These are phyloP conservation scores for Perkinsus olseni DNA, from an alignment of 169 alveolate species.

Conservation along the genomic window DNA sequence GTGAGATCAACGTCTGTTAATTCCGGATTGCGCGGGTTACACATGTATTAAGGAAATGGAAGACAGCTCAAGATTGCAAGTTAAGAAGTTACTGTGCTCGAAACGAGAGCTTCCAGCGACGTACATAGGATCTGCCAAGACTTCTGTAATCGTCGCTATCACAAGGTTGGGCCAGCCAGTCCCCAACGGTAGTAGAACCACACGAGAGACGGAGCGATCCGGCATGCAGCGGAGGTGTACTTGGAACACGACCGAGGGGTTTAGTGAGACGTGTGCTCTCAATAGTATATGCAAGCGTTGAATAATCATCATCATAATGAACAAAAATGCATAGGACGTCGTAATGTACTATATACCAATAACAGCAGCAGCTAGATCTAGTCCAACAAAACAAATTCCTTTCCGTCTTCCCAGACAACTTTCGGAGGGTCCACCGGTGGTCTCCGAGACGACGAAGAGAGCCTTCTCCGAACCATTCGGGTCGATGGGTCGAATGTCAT, in stretches of 20 bases:
- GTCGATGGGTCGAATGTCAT: neutral
- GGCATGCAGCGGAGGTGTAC: too few relatives aligned
- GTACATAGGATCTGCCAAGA: too few relatives aligned
- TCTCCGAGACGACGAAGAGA: neutral
- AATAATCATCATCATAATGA: neutral
- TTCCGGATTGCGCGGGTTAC: too few relatives aligned
- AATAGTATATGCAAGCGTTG: neutral
- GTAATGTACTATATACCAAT: neutral
- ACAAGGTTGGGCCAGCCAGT: too few relatives aligned
- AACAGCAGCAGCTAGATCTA: neutral
- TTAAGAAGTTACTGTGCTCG: too few relatives aligned
- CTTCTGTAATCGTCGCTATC: too few relatives aligned
- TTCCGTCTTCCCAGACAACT: neutral
- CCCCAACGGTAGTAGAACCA: too few relatives aligned
- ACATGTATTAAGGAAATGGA: too few relatives aligned
- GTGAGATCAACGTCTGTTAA: too few relatives aligned
- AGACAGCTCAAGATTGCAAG: too few relatives aligned
- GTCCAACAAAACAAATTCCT: neutral
- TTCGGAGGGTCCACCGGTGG: neutral
- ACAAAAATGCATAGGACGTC: neutral
- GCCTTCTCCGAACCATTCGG: neutral
- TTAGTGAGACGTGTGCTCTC: neutral
- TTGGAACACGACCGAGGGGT: neutral
- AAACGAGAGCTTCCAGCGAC: too few relatives aligned
- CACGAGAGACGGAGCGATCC: too few relatives aligned